Evolutionary conservation across 495 filamentous ascomycete genomes (phyloP).

Genomic region (Durotheca rogersii): DNA sequence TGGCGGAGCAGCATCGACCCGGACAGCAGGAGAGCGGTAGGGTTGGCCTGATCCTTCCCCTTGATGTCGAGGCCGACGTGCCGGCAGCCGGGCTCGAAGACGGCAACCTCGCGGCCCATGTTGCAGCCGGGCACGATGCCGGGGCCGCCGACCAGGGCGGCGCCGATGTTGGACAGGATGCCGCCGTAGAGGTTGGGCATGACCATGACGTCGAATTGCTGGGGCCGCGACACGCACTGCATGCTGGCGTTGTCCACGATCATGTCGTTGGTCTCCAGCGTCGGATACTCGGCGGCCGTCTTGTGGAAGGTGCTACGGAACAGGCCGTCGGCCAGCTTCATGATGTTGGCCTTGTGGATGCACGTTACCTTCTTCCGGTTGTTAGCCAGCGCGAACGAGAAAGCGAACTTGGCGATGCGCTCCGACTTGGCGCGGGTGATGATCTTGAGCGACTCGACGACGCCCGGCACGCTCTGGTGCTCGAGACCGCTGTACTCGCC

Average conservation of each 20-base stretch:
- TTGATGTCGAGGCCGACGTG: conserved; percentile 99
- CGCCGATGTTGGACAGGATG: conserved; percentile 97
- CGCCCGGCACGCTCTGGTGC: conserved; percentile 94
- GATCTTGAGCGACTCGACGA: conserved; percentile 99
- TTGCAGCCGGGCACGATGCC: conserved; percentile 98
- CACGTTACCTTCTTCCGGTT: conserved; percentile 98
- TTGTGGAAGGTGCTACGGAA: conserved; percentile 97
- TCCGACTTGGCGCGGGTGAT: conserved; percentile 98
- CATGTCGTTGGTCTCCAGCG: conserved; percentile 94
- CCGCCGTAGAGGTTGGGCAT: conserved; percentile 99
- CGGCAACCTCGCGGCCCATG: conserved; percentile 97
- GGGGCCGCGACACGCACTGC: conserved; percentile 92
- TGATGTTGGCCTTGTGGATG: conserved; percentile 99
- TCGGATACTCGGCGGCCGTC: conserved; percentile 88
- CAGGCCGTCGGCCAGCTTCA: conserved; percentile 98
- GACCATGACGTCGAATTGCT: conserved; percentile 99
- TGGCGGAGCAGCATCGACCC: conserved; percentile 96
- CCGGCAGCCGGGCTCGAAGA: conserved; percentile 97
- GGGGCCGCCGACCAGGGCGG: conserved; percentile 95
- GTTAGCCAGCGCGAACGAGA: conserved; percentile 95
- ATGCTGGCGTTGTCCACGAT: conserved; percentile 99
- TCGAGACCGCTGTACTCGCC: conserved; percentile 98
- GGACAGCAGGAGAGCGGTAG: conserved; percentile 90
- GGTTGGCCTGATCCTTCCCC: conserved; percentile 98
- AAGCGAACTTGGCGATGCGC: conserved; percentile 97